phyloP scores from a whole-genome alignment of 345 rosid species.

The Combretum micranthum region DNA sequence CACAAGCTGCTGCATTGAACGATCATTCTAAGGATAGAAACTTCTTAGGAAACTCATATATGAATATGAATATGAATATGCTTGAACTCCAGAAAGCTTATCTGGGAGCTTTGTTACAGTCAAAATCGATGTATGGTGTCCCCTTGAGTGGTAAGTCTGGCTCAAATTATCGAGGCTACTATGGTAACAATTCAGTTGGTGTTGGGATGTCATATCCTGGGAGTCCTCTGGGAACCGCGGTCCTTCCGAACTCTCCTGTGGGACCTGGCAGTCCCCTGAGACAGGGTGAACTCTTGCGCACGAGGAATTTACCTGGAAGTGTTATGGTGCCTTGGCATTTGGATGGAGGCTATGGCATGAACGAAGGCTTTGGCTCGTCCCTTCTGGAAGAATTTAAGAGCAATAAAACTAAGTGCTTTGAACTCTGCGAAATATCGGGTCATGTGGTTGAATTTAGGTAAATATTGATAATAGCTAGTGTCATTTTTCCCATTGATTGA shows the following conservation, averaged over 20 bases:
- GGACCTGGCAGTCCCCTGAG: conserved; percentile 53
- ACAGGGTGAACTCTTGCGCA: conserved; percentile 42
- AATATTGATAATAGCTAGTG: too few species aligned
- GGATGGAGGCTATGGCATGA: conserved; percentile 36
- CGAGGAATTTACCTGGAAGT: conserved; percentile 47
- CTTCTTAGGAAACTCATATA: conserved; percentile 44
- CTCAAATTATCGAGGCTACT: conserved; percentile 51
- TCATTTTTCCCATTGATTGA: not conserved
- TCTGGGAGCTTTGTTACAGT: conserved; percentile 36
- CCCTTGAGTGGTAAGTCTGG: conserved; percentile 45
- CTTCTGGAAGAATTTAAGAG: conserved; percentile 71
- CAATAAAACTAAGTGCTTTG: conserved; percentile 56
- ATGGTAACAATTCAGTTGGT: conserved; percentile 50
- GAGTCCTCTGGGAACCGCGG: conserved; percentile 52
- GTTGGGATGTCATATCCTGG: conserved; percentile 59
- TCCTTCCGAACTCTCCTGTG: conserved; percentile 44
- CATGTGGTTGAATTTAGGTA: conserved; percentile 81
- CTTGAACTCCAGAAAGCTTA: conserved; percentile 62
- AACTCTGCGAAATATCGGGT: conserved; percentile 62
- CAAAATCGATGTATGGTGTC: conserved; percentile 51
- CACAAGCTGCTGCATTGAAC: conserved; percentile 41
- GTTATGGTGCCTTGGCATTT: conserved; percentile 53
- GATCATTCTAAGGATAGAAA: conserved; percentile 42
- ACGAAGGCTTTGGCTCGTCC: conserved; percentile 49
- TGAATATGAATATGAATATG: conserved; percentile 29